Evolutionary conservation across 352 stramenopile species (phyloP).

Genomic region (Hyaloperonospora brassicae): DNA sequence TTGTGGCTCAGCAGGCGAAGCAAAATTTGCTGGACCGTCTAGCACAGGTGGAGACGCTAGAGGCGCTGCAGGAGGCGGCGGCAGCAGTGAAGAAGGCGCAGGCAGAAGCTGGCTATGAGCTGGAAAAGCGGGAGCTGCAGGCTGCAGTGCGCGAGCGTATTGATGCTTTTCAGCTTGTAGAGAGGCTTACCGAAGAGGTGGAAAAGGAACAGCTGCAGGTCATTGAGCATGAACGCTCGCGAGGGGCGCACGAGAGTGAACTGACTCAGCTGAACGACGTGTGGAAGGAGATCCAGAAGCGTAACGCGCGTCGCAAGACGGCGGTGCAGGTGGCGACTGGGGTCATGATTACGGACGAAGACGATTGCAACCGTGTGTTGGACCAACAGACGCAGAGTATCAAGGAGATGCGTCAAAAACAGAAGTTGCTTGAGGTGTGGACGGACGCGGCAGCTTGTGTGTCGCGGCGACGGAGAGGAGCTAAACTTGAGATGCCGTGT

Average conservation of each 20-base stretch:
- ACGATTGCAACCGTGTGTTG: conserved; percentile 67
- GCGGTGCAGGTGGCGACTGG: conserved; percentile 59
- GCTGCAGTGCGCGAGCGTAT: conserved; percentile 35
- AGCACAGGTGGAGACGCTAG: conserved; percentile 42
- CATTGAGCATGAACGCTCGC: conserved; percentile 30
- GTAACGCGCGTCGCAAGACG: conserved; percentile 63
- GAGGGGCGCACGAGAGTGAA: conserved; percentile 39
- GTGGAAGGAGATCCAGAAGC: conserved; percentile 68
- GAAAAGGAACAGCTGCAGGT: conserved; percentile 46
- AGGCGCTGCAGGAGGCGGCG: conserved; percentile 32
- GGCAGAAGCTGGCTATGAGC: conserved; percentile 23
- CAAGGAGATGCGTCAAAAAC: conserved; percentile 59
- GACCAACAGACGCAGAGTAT: conserved; percentile 66
- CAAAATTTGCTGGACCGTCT: conserved; percentile 73
- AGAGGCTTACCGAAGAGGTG: conserved; percentile 34
- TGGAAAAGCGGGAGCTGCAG: conserved; percentile 41
- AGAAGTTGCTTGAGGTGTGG: conserved; percentile 50
- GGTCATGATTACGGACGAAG: conserved; percentile 71
- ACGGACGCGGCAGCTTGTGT: neutral
- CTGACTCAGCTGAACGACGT: conserved; percentile 39
- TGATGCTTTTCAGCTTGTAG: conserved; percentile 32
- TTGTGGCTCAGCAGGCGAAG: conserved; percentile 52
- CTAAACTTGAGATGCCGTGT: neutral
- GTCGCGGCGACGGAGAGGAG: neutral
- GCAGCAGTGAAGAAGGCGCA: conserved; percentile 20